Base-by-base conservation (phyloP, 2,329 filamentous ascomycete species). In the Ophiostoma sp. region DNA sequence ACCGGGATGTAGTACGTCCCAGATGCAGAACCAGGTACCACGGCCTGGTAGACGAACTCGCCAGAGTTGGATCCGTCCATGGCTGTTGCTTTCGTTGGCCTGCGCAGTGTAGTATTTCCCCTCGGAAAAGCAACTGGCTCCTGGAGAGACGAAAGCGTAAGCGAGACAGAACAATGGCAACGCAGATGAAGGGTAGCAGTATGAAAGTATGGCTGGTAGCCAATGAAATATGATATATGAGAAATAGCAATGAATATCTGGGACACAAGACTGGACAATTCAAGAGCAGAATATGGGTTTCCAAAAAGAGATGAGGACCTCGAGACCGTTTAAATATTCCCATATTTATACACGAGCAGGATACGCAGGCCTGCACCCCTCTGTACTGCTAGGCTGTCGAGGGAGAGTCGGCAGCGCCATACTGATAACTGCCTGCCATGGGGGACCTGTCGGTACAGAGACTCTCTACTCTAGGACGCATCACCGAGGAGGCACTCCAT, bases 1-100 rank as follows among this genome's bases (percentile, higher is more conserved):
- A 71, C 62, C 2, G 55, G 65, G n/a, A 71, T 68, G 52, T 70
- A 68, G 49, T 68, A 71, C 3, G 69, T 18, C 1, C 65, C 66
- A 5, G 70, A 68, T 8, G 16, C 2, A 2, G 49, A 11, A 40
- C 69, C 70, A 2, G 70, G 66, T 0, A 47, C 44, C 12, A 69
- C 67, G 11, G 49, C 47, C 8, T 45, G 40, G 12, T 64, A 63
- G 36, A 64, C 42, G 3, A 68, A 65, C 12, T 65, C 67, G 12
- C 27, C 36, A 4, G 64, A 41, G 65, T 52, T 66, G 44, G 55
- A n/a, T 6, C 44, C 65, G 27, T 27, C 40, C 68, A 70, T 71
- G 44, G 14, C 40, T 41, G 16, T 40, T n/a, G 38, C 38, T 40
- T 3, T 55, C 11, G 7, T 3, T 7, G 6, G 58, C 18, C 14